Conservation (phyloP, 352 stramenopile genomes). For the Phytopythium litorale region DNA sequence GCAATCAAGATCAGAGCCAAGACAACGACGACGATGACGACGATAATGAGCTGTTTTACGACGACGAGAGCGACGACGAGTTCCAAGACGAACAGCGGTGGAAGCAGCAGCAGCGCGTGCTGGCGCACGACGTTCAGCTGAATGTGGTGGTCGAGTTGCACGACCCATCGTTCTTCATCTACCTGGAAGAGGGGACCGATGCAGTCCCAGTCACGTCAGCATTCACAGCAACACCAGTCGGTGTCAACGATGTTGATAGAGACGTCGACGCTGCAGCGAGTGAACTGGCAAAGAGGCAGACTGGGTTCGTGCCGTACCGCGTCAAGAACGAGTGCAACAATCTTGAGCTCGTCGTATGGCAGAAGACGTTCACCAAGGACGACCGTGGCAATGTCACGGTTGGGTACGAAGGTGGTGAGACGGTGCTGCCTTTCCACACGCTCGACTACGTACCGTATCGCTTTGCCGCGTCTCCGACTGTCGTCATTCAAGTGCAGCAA, state of each 20-base stretch:
- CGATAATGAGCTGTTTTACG: constrained; percentile 26
- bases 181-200: constrained; percentile 41
- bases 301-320: constrained; percentile 66
- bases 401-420: constrained; percentile 62
- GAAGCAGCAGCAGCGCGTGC: constrained; percentile 21
- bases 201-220: constrained; percentile 10
- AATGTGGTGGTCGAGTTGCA: constrained; percentile 78
- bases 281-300: neutral
- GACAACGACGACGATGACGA: constrained; percentile 28
- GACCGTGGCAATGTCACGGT: constrained; percentile 36
- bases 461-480: constrained; percentile 52
- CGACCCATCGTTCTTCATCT: constrained; percentile 70
- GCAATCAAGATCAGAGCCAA: neutral
- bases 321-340: constrained; percentile 84
- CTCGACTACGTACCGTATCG: constrained; percentile 77
- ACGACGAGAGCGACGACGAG: constrained; percentile 36
- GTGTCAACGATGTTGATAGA: constrained; percentile 18
- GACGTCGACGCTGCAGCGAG: neutral
- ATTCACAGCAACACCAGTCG: constrained; percentile 10
- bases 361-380: constrained; percentile 64
- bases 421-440: constrained; percentile 73
- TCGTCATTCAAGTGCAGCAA: constrained; percentile 76
- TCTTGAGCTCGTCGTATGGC: constrained; percentile 74
- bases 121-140: constrained; percentile 42
- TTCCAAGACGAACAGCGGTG: neutral